Evolutionary conservation across 2,329 filamentous ascomycete species (phyloP), one percentile per base, ranked within the genome.

Genomic region (Penicillium polonicum): DNA sequence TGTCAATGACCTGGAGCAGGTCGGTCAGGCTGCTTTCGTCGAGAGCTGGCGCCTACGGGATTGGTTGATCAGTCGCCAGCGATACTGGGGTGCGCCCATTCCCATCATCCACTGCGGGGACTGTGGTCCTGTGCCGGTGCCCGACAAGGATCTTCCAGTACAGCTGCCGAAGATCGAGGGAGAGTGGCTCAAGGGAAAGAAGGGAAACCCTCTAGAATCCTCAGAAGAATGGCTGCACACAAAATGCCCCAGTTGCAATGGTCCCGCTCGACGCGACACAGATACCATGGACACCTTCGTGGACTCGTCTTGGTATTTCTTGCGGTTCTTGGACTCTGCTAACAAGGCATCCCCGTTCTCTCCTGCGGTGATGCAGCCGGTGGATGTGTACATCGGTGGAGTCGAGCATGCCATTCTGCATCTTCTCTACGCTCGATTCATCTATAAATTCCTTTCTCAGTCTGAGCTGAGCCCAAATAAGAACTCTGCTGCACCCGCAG

Each of bases 231-330:
- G 91, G 86, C 80, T 91, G 45, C 85, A 92, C 65, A 89, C 87
- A 0, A 73, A 80, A 3, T 96, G 92, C 69, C 92, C 92, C 21
- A 75, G 67, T 48, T 96, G 92, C 67, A 78, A 82, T 17, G 81
- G 83, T 1, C 76, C 85, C 25, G 92, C 90, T 7, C 88, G 86
- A 70, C 84, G 92, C 62, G 92, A 96, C 63, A 96, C 92, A 0
- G 92, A 96, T 72, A 96, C 92, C 3, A 96, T 96, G 92, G 92
- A 96, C 73, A 96, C 92, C 0, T 96, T 96, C 75, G 92, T 96
- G 60, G 92, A 96, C 75, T 96, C 91, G 2, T 95, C 91, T 53
- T 96, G 92, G 92, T 96, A 96, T 74, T 96, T 88, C 69, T 85
- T 92, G 76, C 85, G 91, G 13, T 96, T 91, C 66, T 76, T 87